Conservation (phyloP, 2,329 filamentous ascomycete species). For the Fusarium equiseti region DNA sequence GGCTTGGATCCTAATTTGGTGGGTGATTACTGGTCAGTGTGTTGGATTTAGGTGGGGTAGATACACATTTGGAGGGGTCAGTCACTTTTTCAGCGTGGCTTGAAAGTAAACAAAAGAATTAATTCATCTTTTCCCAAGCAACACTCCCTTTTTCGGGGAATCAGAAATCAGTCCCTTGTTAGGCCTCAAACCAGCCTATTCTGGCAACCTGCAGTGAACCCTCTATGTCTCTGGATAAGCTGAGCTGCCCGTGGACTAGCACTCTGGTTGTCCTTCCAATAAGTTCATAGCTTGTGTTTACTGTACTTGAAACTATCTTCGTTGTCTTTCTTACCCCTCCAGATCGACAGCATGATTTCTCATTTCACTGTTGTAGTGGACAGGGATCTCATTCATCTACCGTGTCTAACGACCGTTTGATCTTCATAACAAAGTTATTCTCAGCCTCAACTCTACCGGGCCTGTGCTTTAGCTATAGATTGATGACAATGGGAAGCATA, state of each 20-base stretch:
- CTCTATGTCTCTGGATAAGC: slow-evolving; percentile 27
- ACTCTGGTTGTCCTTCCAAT: not conserved
- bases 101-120: slow-evolving; percentile 45
- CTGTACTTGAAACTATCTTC: not conserved
- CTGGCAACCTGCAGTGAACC: not conserved
- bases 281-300: slow-evolving; percentile 9
- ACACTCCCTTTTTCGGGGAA: slow-evolving; percentile 5
- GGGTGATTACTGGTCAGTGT: slow-evolving; percentile 1
- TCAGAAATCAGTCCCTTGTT: not conserved
- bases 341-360: slow-evolving; percentile 33
- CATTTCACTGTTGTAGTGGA: not conserved
- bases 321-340: slow-evolving; percentile 14
- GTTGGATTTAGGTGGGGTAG: slow-evolving; percentile 14
- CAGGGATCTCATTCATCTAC: slow-evolving; percentile 16
- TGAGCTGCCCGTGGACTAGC: slow-evolving; percentile 4
- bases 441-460: slow-evolving; percentile 12
- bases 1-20: not conserved
- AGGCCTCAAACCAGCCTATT: not conserved
- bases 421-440: slow-evolving; percentile 9
- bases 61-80: slow-evolving; percentile 3
- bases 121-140: slow-evolving; percentile 14
- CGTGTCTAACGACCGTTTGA: slow-evolving; percentile 23
- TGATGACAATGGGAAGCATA: slow-evolving; percentile 4
- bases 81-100: not conserved
- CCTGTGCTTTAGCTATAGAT: slow-evolving; percentile 8